Base-by-base conservation (phyloP, 306 rosid species). In the Potentilla sterilis region DNA sequence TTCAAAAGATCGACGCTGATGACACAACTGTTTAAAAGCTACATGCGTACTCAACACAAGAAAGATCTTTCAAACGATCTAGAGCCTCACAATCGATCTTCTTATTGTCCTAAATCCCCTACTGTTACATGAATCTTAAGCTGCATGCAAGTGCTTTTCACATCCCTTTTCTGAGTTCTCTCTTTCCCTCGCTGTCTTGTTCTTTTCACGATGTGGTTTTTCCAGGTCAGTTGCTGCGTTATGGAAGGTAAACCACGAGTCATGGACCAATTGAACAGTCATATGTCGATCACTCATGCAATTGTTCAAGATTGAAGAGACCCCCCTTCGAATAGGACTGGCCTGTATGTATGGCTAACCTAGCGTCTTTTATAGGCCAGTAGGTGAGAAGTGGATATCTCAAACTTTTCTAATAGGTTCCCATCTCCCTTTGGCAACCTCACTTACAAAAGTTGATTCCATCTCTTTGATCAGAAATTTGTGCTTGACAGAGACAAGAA, bases 391-490 rank as follows among this genome's bases (percentile, higher is more conserved):
- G 12, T 22, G 65, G 13, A 62, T 51, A 43, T 76, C 22, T 71
- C 64, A 51, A 3, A 51, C 79, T 65, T 81, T 66, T 72, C n/a
- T 57, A 64, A 51, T 81, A 16, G 80, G 74, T 65, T 76, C 57
- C 73, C 62, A 51, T 52, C 80, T 52, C n/a, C 37, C 16, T 74
- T 48, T 16, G 43, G 40, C 43, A 67, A 64, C 64, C 59, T 66
- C 81, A 64, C 47, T n/a, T 24, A 49, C 19, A 67, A 81, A 82
- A 74, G 69, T 22, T 12, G 59, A 63, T 69, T 74, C 73, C 57
- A 49, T 69, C 9, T 37, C 37, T 57, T 71, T 62, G 7, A 35
- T 35, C 41, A 21, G 32, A 24, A 57, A 74, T 12, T 35, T 55
- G 24, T 62, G 59, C 59, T 18, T 54, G 72, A 75, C 24, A 28